A percentile compares a stretch with the other conserved stretches of the same genome.
These are phyloP conservation scores for Zygosaccharomyces kombuchaensis DNA, from an alignment of 805 yeast genomes.

Conservation along the genomic window DNA sequence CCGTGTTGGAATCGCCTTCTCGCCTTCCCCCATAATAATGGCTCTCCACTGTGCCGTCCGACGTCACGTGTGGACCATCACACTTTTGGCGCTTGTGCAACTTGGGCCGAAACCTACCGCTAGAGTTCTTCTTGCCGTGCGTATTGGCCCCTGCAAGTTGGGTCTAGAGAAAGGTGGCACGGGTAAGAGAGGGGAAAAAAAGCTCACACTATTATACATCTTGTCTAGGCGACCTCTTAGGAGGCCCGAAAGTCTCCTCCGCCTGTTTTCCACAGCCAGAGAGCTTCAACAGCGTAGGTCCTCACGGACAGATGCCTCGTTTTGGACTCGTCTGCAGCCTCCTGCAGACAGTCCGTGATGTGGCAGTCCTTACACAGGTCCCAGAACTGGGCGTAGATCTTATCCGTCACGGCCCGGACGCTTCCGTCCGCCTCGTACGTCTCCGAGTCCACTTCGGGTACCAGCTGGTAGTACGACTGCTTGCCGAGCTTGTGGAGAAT, in stretches of 20 bases:
- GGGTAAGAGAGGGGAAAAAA: neutral
- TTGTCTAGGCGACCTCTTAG: no score
- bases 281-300: conserved; percentile 81
- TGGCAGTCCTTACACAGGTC: conserved; percentile 59
- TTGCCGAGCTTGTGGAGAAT: conserved; percentile 74
- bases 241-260: conserved; percentile 38
- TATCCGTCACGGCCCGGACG: conserved; percentile 33
- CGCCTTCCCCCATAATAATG: neutral
- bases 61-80: no score
- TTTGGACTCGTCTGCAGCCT: conserved; percentile 60
- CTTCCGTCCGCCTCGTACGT: conserved; percentile 40
- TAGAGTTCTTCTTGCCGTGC: no score
- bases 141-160: no score
- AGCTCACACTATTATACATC: conserved; percentile 16
- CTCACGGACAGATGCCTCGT: conserved; percentile 69
- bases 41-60: no score
- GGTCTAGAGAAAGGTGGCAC: no score
- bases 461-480: conserved; percentile 49
- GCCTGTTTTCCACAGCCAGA: conserved; percentile 77
- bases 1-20: neutral
- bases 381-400: conserved; percentile 53
- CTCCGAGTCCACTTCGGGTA: conserved; percentile 43
- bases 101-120: no score
- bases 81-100: no score
- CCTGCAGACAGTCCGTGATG: conserved; percentile 60